Percentiles rank a stretch among this genome's conserved stretches.
phyloP scores from a whole-genome alignment of 345 rosid species.

The Rhodamnia rubescens region DNA sequence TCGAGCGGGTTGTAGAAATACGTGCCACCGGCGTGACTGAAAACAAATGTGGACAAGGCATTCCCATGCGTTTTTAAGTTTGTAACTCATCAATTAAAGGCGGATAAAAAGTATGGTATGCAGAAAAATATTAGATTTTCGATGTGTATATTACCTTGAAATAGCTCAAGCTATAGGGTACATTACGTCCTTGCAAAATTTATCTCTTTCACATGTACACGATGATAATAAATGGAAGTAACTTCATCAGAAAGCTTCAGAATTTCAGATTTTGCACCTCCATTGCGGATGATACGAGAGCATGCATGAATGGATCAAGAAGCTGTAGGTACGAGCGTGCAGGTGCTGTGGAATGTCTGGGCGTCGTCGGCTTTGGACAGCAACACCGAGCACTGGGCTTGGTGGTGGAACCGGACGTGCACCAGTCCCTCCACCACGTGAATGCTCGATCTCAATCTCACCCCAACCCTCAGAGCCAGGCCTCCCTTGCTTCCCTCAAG shows the following conservation, averaged over 20 bases:
- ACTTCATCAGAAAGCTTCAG: neutral
- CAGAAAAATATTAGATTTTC: neutral
- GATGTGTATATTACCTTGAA: neutral
- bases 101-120: neutral
- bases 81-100: neutral
- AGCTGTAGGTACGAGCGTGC: neutral
- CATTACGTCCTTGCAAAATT: neutral
- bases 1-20: neutral
- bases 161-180: neutral
- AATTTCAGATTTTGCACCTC: neutral
- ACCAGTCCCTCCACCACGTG: constrained; percentile 50
- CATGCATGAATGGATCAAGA: neutral
- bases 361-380: constrained; percentile 3
- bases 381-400: constrained; percentile 36
- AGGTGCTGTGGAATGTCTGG: neutral
- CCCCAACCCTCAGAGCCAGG: constrained; percentile 37
- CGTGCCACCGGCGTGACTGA: neutral
- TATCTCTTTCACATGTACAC: neutral
- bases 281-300: neutral
- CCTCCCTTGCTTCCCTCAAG: constrained; percentile 46
- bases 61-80: neutral
- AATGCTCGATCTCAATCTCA: constrained; percentile 29
- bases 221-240: neutral
- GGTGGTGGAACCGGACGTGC: constrained; percentile 42
- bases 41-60: neutral